Conservation (phyloP, 345 rosid genomes). For the Heritiera fomes region DNA sequence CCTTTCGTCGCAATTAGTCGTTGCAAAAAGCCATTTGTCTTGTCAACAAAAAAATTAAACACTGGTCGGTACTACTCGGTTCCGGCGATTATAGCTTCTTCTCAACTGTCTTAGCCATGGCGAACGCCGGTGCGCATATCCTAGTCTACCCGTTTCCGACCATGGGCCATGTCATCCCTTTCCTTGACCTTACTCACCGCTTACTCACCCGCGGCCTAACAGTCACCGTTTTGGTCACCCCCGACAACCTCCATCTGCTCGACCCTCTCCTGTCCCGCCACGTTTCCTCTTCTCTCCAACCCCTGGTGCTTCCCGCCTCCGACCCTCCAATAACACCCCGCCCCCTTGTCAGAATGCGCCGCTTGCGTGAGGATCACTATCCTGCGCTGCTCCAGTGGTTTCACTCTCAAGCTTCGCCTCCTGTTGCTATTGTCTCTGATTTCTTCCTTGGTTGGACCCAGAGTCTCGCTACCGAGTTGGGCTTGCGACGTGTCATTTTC, state of each 20-base stretch:
- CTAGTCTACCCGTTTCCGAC: constrained; percentile 59
- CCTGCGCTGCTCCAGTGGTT: constrained; percentile 49
- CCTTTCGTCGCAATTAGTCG: too few relatives aligned
- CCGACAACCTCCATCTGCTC: constrained; percentile 42
- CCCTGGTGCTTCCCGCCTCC: constrained; percentile 35
- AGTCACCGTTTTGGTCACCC: constrained; percentile 49
- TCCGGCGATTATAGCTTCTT: not conserved
- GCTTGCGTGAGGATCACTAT: constrained; percentile 41
- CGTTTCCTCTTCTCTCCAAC: constrained; percentile 29
- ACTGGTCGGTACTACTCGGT: too few relatives aligned
- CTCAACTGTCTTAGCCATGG: not conserved
- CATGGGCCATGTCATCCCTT: constrained; percentile 67
- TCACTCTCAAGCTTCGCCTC: constrained; percentile 44
- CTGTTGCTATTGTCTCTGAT: constrained; percentile 61
- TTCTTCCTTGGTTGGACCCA: constrained; percentile 75
- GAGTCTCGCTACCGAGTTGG: constrained; percentile 42
- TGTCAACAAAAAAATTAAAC: too few relatives aligned
- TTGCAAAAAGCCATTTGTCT: too few relatives aligned
- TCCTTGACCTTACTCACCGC: constrained; percentile 61
- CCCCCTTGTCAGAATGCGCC: constrained; percentile 21
- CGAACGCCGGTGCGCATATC: constrained; percentile 37
- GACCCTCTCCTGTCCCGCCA: constrained; percentile 39
- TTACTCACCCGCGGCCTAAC: constrained; percentile 48
- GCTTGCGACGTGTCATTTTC: constrained; percentile 50
- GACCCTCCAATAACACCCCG: not conserved